Evolutionary conservation across 177 flowering plant genomes (phyloP), one percentile per base, ranked within the genome.

Genomic region (Vitis hybrid): DNA sequence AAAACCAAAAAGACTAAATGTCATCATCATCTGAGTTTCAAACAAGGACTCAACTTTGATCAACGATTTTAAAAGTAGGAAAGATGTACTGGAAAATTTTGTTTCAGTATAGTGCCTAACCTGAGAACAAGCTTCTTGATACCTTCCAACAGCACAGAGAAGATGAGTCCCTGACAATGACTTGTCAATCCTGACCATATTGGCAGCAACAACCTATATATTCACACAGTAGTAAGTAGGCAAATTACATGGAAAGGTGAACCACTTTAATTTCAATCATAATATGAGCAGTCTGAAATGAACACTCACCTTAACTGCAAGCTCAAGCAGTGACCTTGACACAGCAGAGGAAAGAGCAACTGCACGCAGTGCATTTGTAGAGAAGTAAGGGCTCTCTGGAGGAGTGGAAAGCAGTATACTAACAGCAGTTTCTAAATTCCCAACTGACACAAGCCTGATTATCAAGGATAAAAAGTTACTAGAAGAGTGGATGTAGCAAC

Each of bases 51-150:
- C 46, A 35, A 35, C 46, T 35, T 35, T 35, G 46, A 35, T 35
- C 46, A 35, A 35, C 5, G 5, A 35, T 35, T 35, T 35, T 35
- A 60, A 60, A 64, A 49, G 56, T 24, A 56, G 11, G n/a, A 65
- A 49, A 46, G 16, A 63, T 16, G 27, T 2, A 24, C 27, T 24
- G 27, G 16, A 63, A 19, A 51, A 12, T 65, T 32, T 18, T 6
- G 4, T 58, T 48, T 1, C 64, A 55, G 10, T n/a, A 69, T 51
- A n/a, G 64, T 66, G 70, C 64, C 79, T 30, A 70, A 93, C 98
- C 98, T 96, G 99, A 65, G 99, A 96, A 81, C 99, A 96, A 73
- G 99, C 99, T 87, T 96, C 99, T 76, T 93, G 99, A 75, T 93
- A 82, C 72, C 95, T 88, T 75, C 99, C 99, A 75, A 96, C 99